These are phyloP conservation scores for Ambrosia trifida DNA, from an alignment of 129 eudicot species.

Conservation along the genomic window DNA sequence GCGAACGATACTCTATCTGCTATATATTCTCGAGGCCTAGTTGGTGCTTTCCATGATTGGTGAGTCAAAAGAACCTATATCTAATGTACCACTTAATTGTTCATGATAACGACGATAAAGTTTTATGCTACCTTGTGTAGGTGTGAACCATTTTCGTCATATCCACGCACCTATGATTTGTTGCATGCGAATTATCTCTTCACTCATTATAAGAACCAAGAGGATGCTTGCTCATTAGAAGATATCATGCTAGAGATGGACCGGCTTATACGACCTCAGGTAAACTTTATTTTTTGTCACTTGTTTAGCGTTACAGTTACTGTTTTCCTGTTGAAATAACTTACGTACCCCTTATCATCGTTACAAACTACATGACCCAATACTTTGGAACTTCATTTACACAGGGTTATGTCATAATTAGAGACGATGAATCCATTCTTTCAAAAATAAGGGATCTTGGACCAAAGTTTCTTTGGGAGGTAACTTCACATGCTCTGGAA, in stretches of 20 bases:
- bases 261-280: constrained; percentile 93
- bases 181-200: constrained; percentile 76
- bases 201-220: constrained; percentile 54
- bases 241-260: constrained; percentile 97
- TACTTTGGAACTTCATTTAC: constrained; percentile 15
- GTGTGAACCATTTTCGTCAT: constrained; percentile 97
- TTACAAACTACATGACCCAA: constrained; percentile 2
- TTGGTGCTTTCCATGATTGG: constrained; percentile 95
- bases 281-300: constrained; percentile 25
- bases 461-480: constrained; percentile 82
- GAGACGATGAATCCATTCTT: constrained; percentile 68
- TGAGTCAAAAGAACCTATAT: constrained; percentile 27
- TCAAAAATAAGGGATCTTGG: constrained; percentile 67
- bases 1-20: constrained; percentile 69
- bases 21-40: constrained; percentile 76
- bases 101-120: constrained; percentile 3
- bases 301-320: background rate
- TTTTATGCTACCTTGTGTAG: constrained; percentile 36
- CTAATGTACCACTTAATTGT: constrained; percentile 6
- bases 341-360: background rate
- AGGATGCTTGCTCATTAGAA: constrained; percentile 70
- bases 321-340: background rate
- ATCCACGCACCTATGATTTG: constrained; percentile 88
- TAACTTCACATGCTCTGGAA: constrained; percentile 64
- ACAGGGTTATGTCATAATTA: constrained; percentile 74